Evolutionary conservation across 2,329 filamentous ascomycete species (phyloP).

Genomic region (Diaporthe humulicola): DNA sequence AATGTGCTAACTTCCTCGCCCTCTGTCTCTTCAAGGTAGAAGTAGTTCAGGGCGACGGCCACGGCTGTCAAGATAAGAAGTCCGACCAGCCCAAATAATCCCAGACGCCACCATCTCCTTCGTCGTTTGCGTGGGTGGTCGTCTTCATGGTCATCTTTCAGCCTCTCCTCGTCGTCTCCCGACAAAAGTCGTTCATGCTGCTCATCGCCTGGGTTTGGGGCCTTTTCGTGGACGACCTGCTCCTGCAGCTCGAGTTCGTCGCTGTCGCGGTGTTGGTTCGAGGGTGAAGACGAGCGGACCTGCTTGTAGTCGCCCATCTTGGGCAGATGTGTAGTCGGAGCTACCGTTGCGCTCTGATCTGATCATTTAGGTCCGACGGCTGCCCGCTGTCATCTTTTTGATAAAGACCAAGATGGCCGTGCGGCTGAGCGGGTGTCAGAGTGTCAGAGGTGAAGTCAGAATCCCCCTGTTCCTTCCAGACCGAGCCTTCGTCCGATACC

Average conservation of each 20-base stretch:
- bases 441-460: conserved; percentile 2
- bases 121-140: neutral
- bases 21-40: neutral
- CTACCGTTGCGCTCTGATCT: neutral
- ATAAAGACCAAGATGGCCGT: neutral
- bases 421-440: neutral
- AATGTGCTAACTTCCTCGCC: conserved; percentile 36
- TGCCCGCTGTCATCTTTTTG: conserved; percentile 16
- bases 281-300: conserved; percentile 41
- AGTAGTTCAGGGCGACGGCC: conserved; percentile 11
- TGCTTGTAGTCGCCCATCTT: conserved; percentile 40
- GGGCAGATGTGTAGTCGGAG: neutral
- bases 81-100: conserved; percentile 29
- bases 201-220: conserved; percentile 25
- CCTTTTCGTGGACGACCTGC: conserved; percentile 25
- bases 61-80: conserved; percentile 4
- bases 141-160: neutral
- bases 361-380: neutral
- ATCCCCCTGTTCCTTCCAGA: conserved; percentile 5
- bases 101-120: conserved; percentile 35
- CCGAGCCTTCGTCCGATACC: conserved; percentile 3
- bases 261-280: conserved; percentile 13
- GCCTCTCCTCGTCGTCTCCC: conserved; percentile 17
- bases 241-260: conserved; percentile 35
- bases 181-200: conserved; percentile 40